Conservation (phyloP, 345 rosid genomes). For the Arabidopsis suecica region DNA sequence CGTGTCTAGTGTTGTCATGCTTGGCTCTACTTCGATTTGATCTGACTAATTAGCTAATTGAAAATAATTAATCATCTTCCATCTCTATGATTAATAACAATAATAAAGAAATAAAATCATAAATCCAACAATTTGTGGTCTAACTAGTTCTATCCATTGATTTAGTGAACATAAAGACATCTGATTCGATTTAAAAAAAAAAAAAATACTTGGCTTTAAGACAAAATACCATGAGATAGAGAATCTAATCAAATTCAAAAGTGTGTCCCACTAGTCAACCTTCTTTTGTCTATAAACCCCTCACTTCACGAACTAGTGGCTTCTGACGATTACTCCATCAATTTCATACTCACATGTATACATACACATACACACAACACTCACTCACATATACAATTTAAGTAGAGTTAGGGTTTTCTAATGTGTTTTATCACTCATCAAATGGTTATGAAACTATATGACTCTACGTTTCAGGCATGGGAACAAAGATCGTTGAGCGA, state of each 20-base stretch:
- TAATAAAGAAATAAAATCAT: too few relatives aligned
- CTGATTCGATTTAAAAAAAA: constrained; percentile 13
- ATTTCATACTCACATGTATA: constrained; percentile 26
- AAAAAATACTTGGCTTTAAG: constrained; percentile 18
- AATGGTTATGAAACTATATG: constrained; percentile 27
- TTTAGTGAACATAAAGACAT: constrained; percentile 20
- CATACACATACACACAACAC: neutral
- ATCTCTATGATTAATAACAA: constrained; percentile 15
- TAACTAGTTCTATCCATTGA: constrained; percentile 13
- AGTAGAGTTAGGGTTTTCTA: constrained; percentile 12
- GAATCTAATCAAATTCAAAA: constrained; percentile 34
- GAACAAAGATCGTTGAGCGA: constrained; percentile 61
- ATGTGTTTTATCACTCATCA: constrained; percentile 15
- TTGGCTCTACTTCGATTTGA: constrained; percentile 13
- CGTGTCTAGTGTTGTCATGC: constrained; percentile 18
- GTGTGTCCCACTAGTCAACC: constrained; percentile 45
- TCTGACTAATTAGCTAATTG: neutral
- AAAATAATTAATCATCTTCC: neutral
- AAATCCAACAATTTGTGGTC: neutral
- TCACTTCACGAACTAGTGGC: constrained; percentile 45
- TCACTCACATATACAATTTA: neutral
- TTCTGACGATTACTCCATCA: constrained; percentile 46
- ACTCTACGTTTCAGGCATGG: constrained; percentile 71
- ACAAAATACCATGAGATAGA: constrained; percentile 38
- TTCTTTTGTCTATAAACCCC: constrained; percentile 42